Evolutionary conservation across 2,329 filamentous ascomycete genomes (phyloP), one percentile per base, ranked within the genome.

Genomic region (Apiospora hydei): DNA sequence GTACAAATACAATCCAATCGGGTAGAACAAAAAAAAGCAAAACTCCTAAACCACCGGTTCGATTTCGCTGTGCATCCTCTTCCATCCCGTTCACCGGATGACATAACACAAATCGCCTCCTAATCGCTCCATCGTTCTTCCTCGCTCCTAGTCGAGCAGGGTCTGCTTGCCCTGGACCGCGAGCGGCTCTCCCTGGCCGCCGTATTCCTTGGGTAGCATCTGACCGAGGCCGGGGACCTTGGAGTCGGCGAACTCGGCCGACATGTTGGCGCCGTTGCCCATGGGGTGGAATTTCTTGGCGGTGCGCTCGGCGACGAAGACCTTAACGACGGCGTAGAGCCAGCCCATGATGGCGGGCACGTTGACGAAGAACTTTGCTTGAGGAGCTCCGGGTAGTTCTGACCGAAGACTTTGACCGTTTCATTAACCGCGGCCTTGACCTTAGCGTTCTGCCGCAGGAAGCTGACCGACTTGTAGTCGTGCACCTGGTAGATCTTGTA

Each of bases 401-500:
- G 91, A 69, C 91, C 89, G 81, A 98, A 94, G 69, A 93, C 87
- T 74, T 93, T 88, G 81, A 98, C 97, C 66, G 94, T 95, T 84
- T 95, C 91, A 78, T 90, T 91, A 75, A 90, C 93, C 21, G 94
- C 93, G 4, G 90, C 87, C 82, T 93, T 95, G 82, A 96, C 91
- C 72, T 88, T 86, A 0, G 93, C 89, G 71, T 96, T 92, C 85
- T 94, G 91, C 73, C 94, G 91, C 76, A 98, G 87, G 87, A 98
- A 98, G 79, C 91, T 94, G 80, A 97, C 91, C 74, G 91, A 92
- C 77, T 93, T 90, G 86, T 98, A 98, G 85, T 98, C 96, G 84
- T 98, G 96, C 41, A 98, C 91, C 83, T 98, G 95, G 78, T 94
- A 89, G 85, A 97, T 95, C 83, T 96, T 94, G 84, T 98, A 97